A percentile compares a stretch with the other conserved stretches of the same genome.
Conservation (phyloP, 768 basidiomycete species). For the Dioszegia aurantiaca region DNA sequence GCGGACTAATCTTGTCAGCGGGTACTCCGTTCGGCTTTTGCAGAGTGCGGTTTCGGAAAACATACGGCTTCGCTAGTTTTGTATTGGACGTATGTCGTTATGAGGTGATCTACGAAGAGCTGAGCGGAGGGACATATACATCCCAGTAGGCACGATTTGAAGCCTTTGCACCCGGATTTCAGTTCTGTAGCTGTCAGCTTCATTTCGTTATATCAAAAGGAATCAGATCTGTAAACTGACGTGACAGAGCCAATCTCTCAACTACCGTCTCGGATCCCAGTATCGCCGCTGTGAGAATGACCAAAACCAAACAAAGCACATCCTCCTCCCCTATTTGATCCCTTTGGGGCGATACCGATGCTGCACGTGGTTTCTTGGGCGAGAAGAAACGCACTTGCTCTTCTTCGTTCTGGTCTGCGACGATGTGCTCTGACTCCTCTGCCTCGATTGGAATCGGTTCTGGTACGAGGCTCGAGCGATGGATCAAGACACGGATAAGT, state of each 20-base stretch:
- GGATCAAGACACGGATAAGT: constrained; percentile 5
- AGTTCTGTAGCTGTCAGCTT: constrained; percentile 1
- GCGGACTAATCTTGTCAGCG: no score
- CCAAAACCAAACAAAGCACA: constrained; percentile 8
- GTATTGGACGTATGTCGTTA: neutral
- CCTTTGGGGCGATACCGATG: neutral
- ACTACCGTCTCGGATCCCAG: neutral
- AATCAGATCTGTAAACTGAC: constrained; percentile 1
- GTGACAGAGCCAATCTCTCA: neutral
- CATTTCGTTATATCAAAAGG: neutral
- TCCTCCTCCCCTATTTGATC: constrained; percentile 9
- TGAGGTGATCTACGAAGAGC: neutral
- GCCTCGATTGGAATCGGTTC: neutral
- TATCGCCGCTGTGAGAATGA: constrained; percentile 1
- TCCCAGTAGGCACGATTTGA: neutral
- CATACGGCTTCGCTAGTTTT: constrained; percentile 2
- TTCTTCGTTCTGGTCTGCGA: neutral
- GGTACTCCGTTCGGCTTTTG: neutral
- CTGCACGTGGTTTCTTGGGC: neutral
- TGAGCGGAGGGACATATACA: constrained; percentile 4
- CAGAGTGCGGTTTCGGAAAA: neutral
- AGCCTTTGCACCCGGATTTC: neutral
- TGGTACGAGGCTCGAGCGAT: neutral
- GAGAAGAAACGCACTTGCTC: constrained; percentile 7
- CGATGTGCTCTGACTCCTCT: neutral